phyloP scores from a whole-genome alignment of 768 basidiomycete genomes.

The Hericium alpestre region DNA sequence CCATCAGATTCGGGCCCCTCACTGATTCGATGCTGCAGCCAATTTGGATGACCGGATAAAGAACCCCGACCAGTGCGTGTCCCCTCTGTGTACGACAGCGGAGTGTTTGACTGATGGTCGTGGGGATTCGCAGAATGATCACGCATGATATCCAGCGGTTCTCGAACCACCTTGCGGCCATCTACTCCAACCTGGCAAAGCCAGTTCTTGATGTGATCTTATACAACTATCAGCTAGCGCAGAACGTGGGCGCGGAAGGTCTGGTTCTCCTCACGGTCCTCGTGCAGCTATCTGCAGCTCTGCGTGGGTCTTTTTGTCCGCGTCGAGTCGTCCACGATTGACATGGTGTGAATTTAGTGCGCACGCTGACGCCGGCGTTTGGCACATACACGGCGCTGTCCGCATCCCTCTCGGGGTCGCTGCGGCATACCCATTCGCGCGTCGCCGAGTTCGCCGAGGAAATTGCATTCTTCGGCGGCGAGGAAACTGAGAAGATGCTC shows the following conservation, averaged over 20 bases:
- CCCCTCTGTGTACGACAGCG: neutral
- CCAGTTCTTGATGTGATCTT: slow-evolving; percentile 86
- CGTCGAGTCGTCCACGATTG: too few species aligned
- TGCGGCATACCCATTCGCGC: slow-evolving; percentile 88
- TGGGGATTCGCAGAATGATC: slow-evolving; percentile 56
- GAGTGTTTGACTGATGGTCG: neutral
- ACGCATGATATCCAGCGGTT: slow-evolving; percentile 94
- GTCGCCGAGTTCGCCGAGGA: slow-evolving; percentile 85
- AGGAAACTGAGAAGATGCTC: slow-evolving; percentile 82
- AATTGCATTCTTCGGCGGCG: slow-evolving; percentile 80
- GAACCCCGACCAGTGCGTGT: slow-evolving; percentile 80
- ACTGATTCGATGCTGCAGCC: slow-evolving; percentile 30
- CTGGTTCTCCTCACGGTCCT: slow-evolving; percentile 72
- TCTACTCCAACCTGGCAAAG: slow-evolving; percentile 91
- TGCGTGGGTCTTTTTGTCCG: slow-evolving; percentile 45
- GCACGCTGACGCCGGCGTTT: slow-evolving; percentile 82
- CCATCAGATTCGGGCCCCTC: neutral
- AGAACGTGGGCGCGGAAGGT: slow-evolving; percentile 91
- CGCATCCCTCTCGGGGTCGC: slow-evolving; percentile 77
- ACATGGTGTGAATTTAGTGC: slow-evolving; percentile 40
- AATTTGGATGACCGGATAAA: slow-evolving; percentile 94
- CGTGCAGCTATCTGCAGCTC: slow-evolving; percentile 72
- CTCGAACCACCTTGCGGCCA: slow-evolving; percentile 80
- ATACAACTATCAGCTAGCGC: slow-evolving; percentile 91
- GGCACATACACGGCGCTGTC: slow-evolving; percentile 84